Evolutionary conservation across 73 alveolate species (phyloP).

Genomic region (Uronychia binucleata): DNA sequence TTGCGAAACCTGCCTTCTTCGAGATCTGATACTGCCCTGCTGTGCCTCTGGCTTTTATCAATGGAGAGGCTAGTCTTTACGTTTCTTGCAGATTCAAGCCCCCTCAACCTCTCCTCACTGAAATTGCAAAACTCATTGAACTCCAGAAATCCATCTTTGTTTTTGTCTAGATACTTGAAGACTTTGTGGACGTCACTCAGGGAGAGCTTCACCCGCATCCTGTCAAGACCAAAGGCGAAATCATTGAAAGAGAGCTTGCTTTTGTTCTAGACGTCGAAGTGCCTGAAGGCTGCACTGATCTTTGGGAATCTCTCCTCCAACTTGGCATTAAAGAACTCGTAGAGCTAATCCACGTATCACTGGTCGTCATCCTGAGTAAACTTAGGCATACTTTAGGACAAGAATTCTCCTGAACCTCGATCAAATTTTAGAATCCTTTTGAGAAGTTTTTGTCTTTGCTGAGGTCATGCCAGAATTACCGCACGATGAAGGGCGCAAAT

Average conservation of each 20-base stretch:
- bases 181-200: slow-evolving; percentile 6
- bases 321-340: not conserved
- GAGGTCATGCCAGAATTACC: no score
- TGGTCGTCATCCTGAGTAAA: not conserved
- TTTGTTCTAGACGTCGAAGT: slow-evolving; percentile 16
- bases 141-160: slow-evolving; percentile 28
- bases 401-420: no score
- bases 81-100: no score
- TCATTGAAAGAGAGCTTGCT: slow-evolving; percentile 29
- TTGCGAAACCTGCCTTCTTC: not conserved
- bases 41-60: no score
- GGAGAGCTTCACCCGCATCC: slow-evolving; percentile 15
- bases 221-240: slow-evolving; percentile 26
- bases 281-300: slow-evolving; percentile 17
- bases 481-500: not conserved
- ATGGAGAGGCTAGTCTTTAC: no score
- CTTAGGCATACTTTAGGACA: no score
- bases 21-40: no score
- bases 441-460: not conserved
- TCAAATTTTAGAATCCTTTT: not conserved
- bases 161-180: slow-evolving; percentile 20
- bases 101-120: slow-evolving; percentile 35
- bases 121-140: slow-evolving; percentile 38
- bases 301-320: not conserved
- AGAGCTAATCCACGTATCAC: not conserved